Conservation (phyloP, 768 basidiomycete species). For the Amanita phalloides region DNA sequence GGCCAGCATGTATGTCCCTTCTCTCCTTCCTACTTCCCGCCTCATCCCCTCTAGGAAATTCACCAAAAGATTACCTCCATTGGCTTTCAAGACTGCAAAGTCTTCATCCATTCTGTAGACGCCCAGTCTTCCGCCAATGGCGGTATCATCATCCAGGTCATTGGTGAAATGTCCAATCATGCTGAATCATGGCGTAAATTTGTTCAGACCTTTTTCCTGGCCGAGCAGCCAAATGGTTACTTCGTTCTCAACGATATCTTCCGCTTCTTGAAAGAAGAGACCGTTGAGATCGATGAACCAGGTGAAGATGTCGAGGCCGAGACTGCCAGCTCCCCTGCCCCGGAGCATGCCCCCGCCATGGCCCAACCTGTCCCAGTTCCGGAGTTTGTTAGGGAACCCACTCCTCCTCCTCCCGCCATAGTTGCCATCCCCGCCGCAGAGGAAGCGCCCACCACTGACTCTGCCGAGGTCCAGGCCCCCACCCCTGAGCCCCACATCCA, state of each 20-base stretch:
- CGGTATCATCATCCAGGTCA: conserved; percentile 98
- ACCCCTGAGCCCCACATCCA: conserved; percentile 26
- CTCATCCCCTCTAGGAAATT: conserved; percentile 59
- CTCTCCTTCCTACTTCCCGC: not conserved
- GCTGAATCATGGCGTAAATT: conserved; percentile 94
- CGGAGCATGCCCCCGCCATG: conserved; percentile 15
- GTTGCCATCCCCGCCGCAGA: conserved; percentile 32
- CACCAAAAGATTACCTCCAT: conserved; percentile 93
- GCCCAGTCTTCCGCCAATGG: conserved; percentile 91
- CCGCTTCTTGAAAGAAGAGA: conserved; percentile 96
- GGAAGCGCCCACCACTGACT: conserved; percentile 21
- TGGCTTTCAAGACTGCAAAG: conserved; percentile 94
- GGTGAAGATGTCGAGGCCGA: conserved; percentile 24
- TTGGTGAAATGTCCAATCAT: conserved; percentile 96
- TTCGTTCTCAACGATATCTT: conserved; percentile 99
- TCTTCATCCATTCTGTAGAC: conserved; percentile 98
- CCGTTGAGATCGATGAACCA: conserved; percentile 68
- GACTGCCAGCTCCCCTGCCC: conserved; percentile 21
- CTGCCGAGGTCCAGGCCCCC: conserved; percentile 24
- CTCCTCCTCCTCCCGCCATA: conserved; percentile 22
- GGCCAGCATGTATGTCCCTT: conserved; percentile 74
- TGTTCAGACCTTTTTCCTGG: conserved; percentile 99
- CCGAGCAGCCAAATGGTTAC: conserved; percentile 97
- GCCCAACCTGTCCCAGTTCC: conserved; percentile 25
- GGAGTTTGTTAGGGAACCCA: conserved; percentile 18